These are phyloP conservation scores for Thelonectria rubi DNA, from an alignment of 2,329 filamentous ascomycete species.

Conservation along the genomic window DNA sequence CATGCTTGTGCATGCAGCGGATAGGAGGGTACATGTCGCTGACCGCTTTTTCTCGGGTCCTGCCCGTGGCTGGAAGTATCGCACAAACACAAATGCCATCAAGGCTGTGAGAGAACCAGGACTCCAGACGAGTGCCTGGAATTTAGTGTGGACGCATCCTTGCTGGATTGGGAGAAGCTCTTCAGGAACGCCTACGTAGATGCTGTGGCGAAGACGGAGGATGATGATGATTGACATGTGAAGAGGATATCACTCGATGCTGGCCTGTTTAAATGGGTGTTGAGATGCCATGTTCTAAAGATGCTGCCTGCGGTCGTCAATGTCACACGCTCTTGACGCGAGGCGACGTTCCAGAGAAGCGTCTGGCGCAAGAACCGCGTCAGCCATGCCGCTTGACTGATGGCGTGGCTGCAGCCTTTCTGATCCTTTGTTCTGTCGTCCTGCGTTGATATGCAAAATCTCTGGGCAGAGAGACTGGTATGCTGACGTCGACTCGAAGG, in stretches of 20 bases:
- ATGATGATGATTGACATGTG: constrained; percentile 14
- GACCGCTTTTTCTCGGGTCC: rapidly evolving
- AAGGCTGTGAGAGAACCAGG: not conserved
- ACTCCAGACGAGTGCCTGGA: constrained; percentile 13
- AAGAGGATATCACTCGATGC: not conserved
- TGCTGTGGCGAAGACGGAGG: constrained; percentile 17
- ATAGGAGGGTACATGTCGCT: constrained; percentile 25
- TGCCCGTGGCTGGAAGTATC: constrained; percentile 17
- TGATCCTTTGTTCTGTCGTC: not conserved
- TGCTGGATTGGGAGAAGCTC: constrained; percentile 25
- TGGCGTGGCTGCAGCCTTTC: constrained; percentile 1
- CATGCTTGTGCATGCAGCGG: not conserved
- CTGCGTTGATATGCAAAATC: not conserved
- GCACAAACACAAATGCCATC: constrained; percentile 1
- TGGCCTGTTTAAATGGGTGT: not conserved
- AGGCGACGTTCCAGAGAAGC: not conserved
- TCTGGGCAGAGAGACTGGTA: not conserved
- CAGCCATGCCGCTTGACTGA: constrained; percentile 3
- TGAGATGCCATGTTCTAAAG: not conserved
- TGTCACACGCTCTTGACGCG: constrained; percentile 10
- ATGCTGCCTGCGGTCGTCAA: not conserved
- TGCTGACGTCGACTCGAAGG: not conserved
- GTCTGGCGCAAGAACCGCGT: constrained; percentile 6
- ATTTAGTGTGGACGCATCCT: constrained; percentile 14
- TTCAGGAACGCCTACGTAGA: constrained; percentile 28